phyloP scores from a whole-genome alignment of 371 early-diverging fungal species.

The Mortierella sp. region DNA sequence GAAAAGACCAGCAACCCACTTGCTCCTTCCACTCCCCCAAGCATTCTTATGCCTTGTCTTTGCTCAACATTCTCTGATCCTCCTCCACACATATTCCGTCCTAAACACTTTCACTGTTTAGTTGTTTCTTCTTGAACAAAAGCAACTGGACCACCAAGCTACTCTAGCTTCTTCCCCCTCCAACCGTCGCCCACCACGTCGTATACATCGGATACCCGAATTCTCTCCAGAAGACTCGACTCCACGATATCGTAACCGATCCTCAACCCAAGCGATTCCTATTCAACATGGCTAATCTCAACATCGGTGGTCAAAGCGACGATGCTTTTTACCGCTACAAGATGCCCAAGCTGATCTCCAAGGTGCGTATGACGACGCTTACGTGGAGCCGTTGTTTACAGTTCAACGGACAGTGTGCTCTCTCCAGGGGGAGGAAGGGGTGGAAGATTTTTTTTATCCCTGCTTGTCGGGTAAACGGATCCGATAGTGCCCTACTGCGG shows the following conservation, averaged over 20 bases:
- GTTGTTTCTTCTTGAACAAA: slow-evolving; percentile 37
- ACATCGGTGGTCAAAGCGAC: slow-evolving; percentile 87
- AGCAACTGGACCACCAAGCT: slow-evolving; percentile 1
- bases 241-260: slow-evolving; percentile 40
- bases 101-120: slow-evolving; percentile 25
- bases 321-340: slow-evolving; percentile 99
- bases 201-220: slow-evolving; percentile 44
- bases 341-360: slow-evolving; percentile 95
- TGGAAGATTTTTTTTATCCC: not conserved
- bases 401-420: no score
- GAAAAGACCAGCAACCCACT: slow-evolving; percentile 20
- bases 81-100: slow-evolving; percentile 27
- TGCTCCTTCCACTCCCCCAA: slow-evolving; percentile 32
- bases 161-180: slow-evolving; percentile 15
- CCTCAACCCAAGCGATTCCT: slow-evolving; percentile 1
- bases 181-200: slow-evolving; percentile 46
- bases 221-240: slow-evolving; percentile 48
- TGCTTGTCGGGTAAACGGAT: slow-evolving; percentile 1
- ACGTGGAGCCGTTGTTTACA: no score
- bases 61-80: slow-evolving; percentile 43
- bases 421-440: no score
- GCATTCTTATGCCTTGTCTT: slow-evolving; percentile 56
- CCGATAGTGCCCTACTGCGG: slow-evolving; percentile 10
- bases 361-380: slow-evolving; percentile 59
- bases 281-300: slow-evolving; percentile 81